These are phyloP conservation scores for Tulasnella sp. DNA, from an alignment of 768 basidiomycete species.

Conservation along the genomic window DNA sequence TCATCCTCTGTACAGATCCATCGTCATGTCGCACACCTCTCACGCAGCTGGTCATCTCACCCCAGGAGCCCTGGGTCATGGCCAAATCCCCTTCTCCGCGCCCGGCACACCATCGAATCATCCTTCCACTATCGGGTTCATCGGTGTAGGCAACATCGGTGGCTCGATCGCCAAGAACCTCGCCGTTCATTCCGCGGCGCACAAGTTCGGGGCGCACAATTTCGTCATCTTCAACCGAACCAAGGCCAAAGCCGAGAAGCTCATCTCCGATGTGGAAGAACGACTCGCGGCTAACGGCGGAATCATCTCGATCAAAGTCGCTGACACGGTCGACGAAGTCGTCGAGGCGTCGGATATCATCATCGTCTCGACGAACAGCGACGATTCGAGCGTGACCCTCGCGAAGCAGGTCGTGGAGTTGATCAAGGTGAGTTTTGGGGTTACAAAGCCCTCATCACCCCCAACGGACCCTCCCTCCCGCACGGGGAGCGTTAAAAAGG, in stretches of 20 bases:
- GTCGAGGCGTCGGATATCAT: slow-evolving; percentile 60
- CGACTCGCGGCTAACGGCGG: slow-evolving; percentile 20
- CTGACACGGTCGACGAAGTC: slow-evolving; percentile 45
- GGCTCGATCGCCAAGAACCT: slow-evolving; percentile 70
- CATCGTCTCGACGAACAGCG: slow-evolving; percentile 61
- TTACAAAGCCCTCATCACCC: not conserved
- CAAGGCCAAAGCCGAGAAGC: slow-evolving; percentile 43
- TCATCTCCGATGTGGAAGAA: slow-evolving; percentile 39
- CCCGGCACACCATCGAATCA: not conserved
- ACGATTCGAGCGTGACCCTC: slow-evolving; percentile 52
- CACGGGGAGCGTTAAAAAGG: not conserved
- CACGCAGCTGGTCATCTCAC: not conserved
- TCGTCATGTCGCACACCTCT: not conserved
- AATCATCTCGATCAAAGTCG: slow-evolving; percentile 41
- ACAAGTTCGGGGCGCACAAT: slow-evolving; percentile 33
- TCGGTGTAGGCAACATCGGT: slow-evolving; percentile 35
- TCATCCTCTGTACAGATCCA: not conserved
- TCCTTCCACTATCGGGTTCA: slow-evolving; percentile 35
- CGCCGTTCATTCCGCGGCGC: slow-evolving; percentile 38
- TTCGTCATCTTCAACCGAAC: slow-evolving; percentile 72
- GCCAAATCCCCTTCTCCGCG: not conserved
- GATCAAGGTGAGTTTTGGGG: slow-evolving; percentile 38
- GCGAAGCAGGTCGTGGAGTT: slow-evolving; percentile 50
- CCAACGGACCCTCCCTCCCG: not conserved
- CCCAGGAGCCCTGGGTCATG: slow-evolving; percentile 1